A percentile compares a stretch with the other conserved stretches of the same genome.
These are phyloP conservation scores for Hyaloscypha hepaticicola DNA, from an alignment of 495 filamentous ascomycete species.

Conservation along the genomic window DNA sequence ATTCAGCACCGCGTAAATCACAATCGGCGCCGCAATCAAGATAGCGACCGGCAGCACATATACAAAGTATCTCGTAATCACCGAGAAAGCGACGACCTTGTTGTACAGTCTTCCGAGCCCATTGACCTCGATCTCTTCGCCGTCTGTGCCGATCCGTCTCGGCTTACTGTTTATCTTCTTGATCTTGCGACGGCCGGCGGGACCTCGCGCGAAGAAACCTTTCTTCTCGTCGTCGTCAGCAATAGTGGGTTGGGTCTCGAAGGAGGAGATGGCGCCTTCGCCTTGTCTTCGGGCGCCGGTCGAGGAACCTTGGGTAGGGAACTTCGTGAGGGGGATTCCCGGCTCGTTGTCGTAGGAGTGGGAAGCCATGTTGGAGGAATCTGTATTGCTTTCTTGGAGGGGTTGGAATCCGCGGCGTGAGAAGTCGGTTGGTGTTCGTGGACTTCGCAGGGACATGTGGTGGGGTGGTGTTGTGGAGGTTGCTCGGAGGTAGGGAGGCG, in stretches of 20 bases:
- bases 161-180: constrained; percentile 39
- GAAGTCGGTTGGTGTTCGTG: constrained; percentile 19
- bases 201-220: constrained; percentile 50
- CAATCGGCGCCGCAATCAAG: constrained; percentile 76
- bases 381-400: constrained; percentile 15
- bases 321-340: constrained; percentile 51
- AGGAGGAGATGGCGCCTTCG: constrained; percentile 30
- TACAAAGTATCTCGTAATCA: constrained; percentile 83
- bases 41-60: constrained; percentile 79
- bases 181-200: constrained; percentile 55
- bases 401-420: constrained; percentile 27
- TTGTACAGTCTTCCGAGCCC: constrained; percentile 85
- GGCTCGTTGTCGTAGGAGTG: constrained; percentile 31
- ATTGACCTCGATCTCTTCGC: constrained; percentile 66
- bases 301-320: constrained; percentile 47
- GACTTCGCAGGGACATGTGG: constrained; percentile 25
- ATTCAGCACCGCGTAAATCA: constrained; percentile 45
- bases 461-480: not conserved
- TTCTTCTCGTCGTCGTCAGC: constrained; percentile 47
- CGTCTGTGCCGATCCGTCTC: constrained; percentile 38
- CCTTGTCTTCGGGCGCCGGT: constrained; percentile 51
- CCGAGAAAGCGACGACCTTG: constrained; percentile 79
- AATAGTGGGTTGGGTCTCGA: constrained; percentile 27
- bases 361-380: constrained; percentile 12
- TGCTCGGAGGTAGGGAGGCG: not conserved